Evolutionary conservation across 164 flowering plant species (phyloP), one percentile per base, ranked within the genome.

Genomic region (Cinnamomum micranthum): DNA sequence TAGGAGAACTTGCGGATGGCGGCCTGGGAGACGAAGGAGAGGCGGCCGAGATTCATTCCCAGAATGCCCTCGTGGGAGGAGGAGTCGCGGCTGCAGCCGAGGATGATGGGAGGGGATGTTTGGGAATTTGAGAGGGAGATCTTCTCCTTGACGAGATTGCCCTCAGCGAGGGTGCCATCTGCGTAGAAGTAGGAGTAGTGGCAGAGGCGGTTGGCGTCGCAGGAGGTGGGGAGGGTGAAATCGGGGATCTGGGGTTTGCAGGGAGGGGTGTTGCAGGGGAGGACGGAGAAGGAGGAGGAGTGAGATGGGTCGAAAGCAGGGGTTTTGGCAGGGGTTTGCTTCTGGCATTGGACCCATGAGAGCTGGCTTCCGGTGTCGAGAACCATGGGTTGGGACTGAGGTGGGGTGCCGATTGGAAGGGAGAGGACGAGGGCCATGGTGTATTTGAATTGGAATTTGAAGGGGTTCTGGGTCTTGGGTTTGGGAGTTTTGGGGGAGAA

Each of bases 131-230:
- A 82, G 6, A 87, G 80, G 0, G 86, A 69, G 64, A 90, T 69
- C 62, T 83, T 89, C 51, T 92, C 97, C 17, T 85, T 77, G 85
- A 88, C 92, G 68, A 92, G 88, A 82, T 87, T 88, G 73, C 97
- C 97, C 88, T 90, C 93, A 17, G 94, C 93, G 2, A 80, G 69
- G 11, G 94, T 90, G 2, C 93, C 94, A 76, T 92, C 97, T 10
- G 94, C 97, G 72, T 92, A 92, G 89, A 89, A 90, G 82, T 88
- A 89, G 6, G 93, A 89, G 82, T 90, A 92, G 78, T 87, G 94
- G 81, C 97, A 92, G 70, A 84, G 80, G n/a, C 87, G 86, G 76
- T 85, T 84, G 72, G 85, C 81, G 89, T 87, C 93, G 72, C 97
- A 90, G 10, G 85, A 65, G 19, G 92, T 90, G n/a, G 94, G 94